Evolutionary conservation across 2,329 filamentous ascomycete genomes (phyloP), one percentile per base, ranked within the genome.

Genomic region (Epichloe typhina): DNA sequence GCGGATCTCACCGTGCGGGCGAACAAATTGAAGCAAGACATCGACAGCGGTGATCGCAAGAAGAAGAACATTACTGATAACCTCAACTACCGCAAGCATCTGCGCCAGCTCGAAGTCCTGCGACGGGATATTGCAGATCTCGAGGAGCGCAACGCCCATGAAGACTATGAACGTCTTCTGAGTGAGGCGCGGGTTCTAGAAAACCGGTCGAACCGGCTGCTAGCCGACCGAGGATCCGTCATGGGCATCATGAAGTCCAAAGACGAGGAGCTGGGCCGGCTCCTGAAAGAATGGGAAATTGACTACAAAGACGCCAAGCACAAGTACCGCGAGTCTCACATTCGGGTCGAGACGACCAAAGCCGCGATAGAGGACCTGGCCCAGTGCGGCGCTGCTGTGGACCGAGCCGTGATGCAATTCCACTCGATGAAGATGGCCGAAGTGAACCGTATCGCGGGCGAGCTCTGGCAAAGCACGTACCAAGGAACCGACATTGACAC

Each of bases 341-440:
- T 97, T 70, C 85, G 86, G 58, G 87, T 95, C 1, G 88, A 83
- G 69, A 94, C 90, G 0, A 96, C 88, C 46, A 94, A 90, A 66
- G 91, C 90, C 3, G 91, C 89, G 3, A 87, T 95, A 50, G 88
- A 95, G 52, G 93, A 98, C 64, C 73, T 98, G 37, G 84, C 77
- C 6, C 84, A 87, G 40, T 97, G 95, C 64, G 77, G 81, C 42
- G 76, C 80, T 9, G 93, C 93, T 7, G 77, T 98, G 12, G 91
- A 97, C 72, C 88, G 93, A 62, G 94, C 93, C 45, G 94, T 98
- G 62, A 96, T 98, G 88, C 88, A 87, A 61, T 98, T 91, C 63
- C 93, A 98, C 70, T 79, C 84, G 33, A 72, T 95, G 63, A 98
- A 98, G 73, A 98, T 98, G 93, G 87, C 93, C 59, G 90, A 98